Evolutionary conservation across 306 rosid genomes (phyloP).

Genomic region (Benincasa hispida): DNA sequence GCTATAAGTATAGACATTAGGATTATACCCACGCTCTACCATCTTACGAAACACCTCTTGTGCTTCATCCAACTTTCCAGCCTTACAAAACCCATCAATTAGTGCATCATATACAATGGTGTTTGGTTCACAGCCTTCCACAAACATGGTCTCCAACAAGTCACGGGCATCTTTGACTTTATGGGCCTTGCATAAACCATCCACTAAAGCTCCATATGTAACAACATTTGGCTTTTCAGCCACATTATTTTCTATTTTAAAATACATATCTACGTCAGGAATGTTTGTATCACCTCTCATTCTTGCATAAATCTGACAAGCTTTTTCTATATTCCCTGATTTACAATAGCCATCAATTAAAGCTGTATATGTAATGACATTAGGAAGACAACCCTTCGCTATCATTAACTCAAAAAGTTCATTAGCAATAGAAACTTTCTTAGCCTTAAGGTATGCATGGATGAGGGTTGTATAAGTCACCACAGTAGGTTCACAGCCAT

Average conservation of each 20-base stretch:
- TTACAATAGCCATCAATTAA: constrained; percentile 79
- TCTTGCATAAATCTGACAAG: constrained; percentile 61
- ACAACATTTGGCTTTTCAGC: constrained; percentile 44
- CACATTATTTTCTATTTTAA: constrained; percentile 26
- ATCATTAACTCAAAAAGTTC: constrained; percentile 67
- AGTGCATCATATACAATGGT: constrained; percentile 67
- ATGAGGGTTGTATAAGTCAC: constrained; percentile 80
- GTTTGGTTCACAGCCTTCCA: constrained; percentile 61
- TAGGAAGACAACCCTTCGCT: constrained; percentile 61
- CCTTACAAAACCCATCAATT: constrained; percentile 78
- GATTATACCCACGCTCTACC: constrained; percentile 59
- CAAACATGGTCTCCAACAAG: constrained; percentile 50
- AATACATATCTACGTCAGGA: constrained; percentile 58
- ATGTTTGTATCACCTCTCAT: constrained; percentile 47
- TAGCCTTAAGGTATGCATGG: constrained; percentile 75
- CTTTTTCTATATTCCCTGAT: constrained; percentile 64
- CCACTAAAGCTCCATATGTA: constrained; percentile 79
- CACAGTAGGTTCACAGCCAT: constrained; percentile 68
- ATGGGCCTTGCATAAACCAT: constrained; percentile 84
- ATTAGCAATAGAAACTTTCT: constrained; percentile 45
- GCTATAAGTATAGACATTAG: constrained; percentile 67
- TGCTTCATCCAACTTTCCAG: constrained; percentile 64
- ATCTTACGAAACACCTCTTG: constrained; percentile 66
- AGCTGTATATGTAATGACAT: constrained; percentile 64
- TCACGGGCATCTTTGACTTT: constrained; percentile 54